Percentiles rank a stretch among this genome's conserved stretches.
These are phyloP conservation scores for Hibiscus mutabilis DNA, from an alignment of 345 rosid species.

Conservation along the genomic window DNA sequence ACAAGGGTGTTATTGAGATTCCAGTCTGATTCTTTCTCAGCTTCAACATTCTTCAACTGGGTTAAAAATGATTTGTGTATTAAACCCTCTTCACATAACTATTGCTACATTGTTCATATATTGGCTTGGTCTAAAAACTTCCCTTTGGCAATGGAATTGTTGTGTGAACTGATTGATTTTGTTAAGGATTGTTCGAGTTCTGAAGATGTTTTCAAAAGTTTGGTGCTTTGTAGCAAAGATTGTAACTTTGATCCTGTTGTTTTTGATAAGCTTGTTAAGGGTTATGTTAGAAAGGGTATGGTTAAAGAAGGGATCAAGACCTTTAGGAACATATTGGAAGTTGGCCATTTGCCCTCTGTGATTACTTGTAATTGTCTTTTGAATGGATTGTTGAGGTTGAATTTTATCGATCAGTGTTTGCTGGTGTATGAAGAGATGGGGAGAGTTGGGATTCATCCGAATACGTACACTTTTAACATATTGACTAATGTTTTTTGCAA, in stretches of 20 bases:
- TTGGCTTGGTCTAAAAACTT: constrained; percentile 49
- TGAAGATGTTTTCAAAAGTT: constrained; percentile 33
- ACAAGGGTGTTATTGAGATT: constrained; percentile 60
- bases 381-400: constrained; percentile 56
- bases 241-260: constrained; percentile 67
- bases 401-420: constrained; percentile 57
- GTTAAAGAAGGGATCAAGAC: constrained; percentile 35
- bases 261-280: constrained; percentile 65
- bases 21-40: constrained; percentile 53
- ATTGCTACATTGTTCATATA: constrained; percentile 51
- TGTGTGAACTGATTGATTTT: constrained; percentile 37
- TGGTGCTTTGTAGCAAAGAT: constrained; percentile 41
- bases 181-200: constrained; percentile 16
- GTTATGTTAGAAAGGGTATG: constrained; percentile 43
- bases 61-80: constrained; percentile 44
- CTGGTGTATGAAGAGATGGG: constrained; percentile 61
- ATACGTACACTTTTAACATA: constrained; percentile 69
- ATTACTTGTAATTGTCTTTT: constrained; percentile 50
- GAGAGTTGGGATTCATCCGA: constrained; percentile 49
- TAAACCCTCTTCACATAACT: constrained; percentile 34
- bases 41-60: constrained; percentile 58
- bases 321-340: constrained; percentile 38
- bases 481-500: constrained; percentile 63
- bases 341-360: constrained; percentile 56
- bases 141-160: constrained; percentile 40